Base-by-base conservation (phyloP, 768 basidiomycete species). In the Inosperma sp. region DNA sequence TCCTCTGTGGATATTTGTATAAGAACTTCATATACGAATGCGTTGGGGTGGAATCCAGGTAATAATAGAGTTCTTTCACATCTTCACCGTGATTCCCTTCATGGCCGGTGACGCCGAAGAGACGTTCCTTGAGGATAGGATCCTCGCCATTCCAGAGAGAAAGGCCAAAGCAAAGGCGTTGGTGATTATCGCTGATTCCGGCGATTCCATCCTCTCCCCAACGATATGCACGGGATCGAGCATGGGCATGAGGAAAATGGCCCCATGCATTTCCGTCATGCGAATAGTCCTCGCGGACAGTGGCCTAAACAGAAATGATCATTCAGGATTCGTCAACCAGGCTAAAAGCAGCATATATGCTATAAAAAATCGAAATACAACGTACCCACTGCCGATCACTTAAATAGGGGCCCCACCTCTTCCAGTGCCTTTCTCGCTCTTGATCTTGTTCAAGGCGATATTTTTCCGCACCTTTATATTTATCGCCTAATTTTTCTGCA, bases 21-120 rank as follows among this genome's bases (percentile, higher is more conserved):
- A 97, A 72, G 69, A 91, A 97, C 68, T 99, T 99, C 96, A 99
- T 98, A 78, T 98, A 99, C 5, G 94, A 96, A 62, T 99, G 96
- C 2, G 96, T 97, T 30, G 96, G 96, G 1, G 96, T 97, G 30
- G 92, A 95, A 67, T 98, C 96, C 54, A 99, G 81, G 68, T 99
- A 99, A 66, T 95, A 99, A 68, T 99, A 99, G 23, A 98, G 73
- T 64, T 99, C 96, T 70, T 98, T 98, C 73, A 95, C 93, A 64
- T 99, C 96, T 69, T 99, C 96, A 56, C 96, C 96, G 67, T 99
- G 96, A 65, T 99, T 99, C 39, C 96, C 95, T 73, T 99, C 87
- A 62, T 93, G 90, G 6, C 93, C 93, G 34, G 95, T 97, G 48
- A 95, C 86, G 54, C 96, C 96, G 62, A 93, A 99, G 48, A 97